A percentile compares a stretch with the other conserved stretches of the same genome.
phyloP scores from a whole-genome alignment of 2,329 filamentous ascomycete genomes.

The Laburnicola sp. region DNA sequence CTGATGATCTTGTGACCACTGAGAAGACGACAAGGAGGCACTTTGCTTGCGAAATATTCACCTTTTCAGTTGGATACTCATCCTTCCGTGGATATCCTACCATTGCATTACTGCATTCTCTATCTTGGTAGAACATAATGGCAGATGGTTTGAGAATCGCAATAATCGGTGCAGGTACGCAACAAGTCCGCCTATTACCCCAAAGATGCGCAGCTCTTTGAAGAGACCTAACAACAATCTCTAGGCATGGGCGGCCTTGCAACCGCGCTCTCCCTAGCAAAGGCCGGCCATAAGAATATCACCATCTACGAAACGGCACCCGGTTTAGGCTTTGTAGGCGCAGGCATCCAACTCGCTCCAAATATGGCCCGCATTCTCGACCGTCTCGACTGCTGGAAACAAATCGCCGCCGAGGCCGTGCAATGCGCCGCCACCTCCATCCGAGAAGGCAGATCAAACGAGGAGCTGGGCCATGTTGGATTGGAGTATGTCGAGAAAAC shows the following conservation, averaged over 20 bases:
- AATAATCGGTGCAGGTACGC: slow-evolving; percentile 38
- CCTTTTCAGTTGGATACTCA: slow-evolving; percentile 1
- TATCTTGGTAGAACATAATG: slow-evolving; percentile 20
- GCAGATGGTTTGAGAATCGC: slow-evolving; percentile 37
- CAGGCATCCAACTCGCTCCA: slow-evolving; percentile 80
- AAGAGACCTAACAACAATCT: slow-evolving; percentile 17
- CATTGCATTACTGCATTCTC: not conserved
- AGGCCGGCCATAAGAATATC: slow-evolving; percentile 73
- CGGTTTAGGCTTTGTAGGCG: slow-evolving; percentile 79
- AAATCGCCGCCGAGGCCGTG: slow-evolving; percentile 71
- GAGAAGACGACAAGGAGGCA: not conserved
- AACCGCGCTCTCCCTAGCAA: slow-evolving; percentile 71
- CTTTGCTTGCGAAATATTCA: not conserved
- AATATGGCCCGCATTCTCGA: slow-evolving; percentile 80
- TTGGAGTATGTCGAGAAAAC: slow-evolving; percentile 67
- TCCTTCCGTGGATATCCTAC: not conserved
- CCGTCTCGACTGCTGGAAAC: slow-evolving; percentile 71
- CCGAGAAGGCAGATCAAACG: slow-evolving; percentile 68
- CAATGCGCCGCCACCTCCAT: slow-evolving; percentile 73
- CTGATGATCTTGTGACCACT: not conserved
- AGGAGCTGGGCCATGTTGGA: slow-evolving; percentile 70
- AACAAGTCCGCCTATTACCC: not conserved
- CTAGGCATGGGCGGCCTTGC: slow-evolving; percentile 78
- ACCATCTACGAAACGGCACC: slow-evolving; percentile 74
- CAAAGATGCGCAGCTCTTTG: not conserved